Evolutionary conservation across 768 basidiomycete genomes (phyloP).

Genomic region (Favolaschia claudopus): DNA sequence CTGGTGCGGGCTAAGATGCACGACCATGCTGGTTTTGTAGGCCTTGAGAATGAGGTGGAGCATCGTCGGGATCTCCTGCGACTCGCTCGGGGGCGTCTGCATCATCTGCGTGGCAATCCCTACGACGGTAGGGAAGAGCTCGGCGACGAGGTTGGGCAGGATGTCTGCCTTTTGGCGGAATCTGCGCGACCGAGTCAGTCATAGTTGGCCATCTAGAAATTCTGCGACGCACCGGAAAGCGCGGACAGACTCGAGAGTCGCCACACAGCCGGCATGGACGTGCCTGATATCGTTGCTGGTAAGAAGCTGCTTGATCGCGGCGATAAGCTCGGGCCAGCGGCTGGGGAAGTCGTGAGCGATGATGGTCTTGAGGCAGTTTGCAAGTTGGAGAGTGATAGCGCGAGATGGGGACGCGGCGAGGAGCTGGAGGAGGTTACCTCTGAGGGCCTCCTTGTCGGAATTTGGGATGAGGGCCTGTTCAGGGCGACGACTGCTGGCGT

Average conservation of each 20-base stretch:
- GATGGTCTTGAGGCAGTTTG: constrained; percentile 73
- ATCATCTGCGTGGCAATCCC: constrained; percentile 77
- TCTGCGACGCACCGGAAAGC: constrained; percentile 69
- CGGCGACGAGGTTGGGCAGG: constrained; percentile 62
- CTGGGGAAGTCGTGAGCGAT: constrained; percentile 82
- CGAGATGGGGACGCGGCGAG: constrained; percentile 73
- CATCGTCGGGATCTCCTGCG: constrained; percentile 82
- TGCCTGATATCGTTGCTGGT: constrained; percentile 70
- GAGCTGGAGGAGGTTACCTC: constrained; percentile 69
- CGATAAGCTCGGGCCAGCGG: constrained; percentile 74
- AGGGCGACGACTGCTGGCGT: constrained; percentile 52
- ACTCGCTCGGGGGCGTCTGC: constrained; percentile 63
- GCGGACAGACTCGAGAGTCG: constrained; percentile 77
- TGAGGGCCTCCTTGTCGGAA: constrained; percentile 79
- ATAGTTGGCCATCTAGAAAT: background rate
- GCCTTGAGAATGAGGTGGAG: constrained; percentile 88
- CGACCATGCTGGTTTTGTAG: constrained; percentile 84
- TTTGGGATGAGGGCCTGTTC: constrained; percentile 69
- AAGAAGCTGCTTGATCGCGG: constrained; percentile 71
- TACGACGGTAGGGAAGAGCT: constrained; percentile 79
- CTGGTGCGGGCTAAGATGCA: constrained; percentile 76
- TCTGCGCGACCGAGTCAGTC: constrained; percentile 41
- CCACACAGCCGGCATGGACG: constrained; percentile 84
- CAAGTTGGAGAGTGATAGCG: constrained; percentile 78
- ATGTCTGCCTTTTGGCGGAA: constrained; percentile 73